Evolutionary conservation across 495 filamentous ascomycete genomes (phyloP), one percentile per base, ranked within the genome.

Genomic region (Penicillium pancosmium): DNA sequence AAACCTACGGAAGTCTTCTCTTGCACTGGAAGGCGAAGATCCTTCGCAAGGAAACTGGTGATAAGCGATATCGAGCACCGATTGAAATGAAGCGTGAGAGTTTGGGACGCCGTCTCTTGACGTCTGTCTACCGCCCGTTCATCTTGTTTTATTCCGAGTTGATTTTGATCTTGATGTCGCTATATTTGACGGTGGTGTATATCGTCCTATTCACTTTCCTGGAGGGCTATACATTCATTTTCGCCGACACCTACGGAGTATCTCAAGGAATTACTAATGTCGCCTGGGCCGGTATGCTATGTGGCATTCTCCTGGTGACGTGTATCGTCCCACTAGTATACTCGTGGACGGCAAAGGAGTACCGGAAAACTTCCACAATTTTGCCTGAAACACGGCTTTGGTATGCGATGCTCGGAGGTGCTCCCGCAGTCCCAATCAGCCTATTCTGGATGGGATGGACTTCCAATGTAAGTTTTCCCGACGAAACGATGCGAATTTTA

Each of bases 401-500:
- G 47, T 57, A 50, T 41, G 55, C 55, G 19, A 57, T 51, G 55
- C 34, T 43, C n/a, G 55, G 55, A 16, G 52, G 52, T 18, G 46
- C 47, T 27, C 55, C 55, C 15, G 47, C 47, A 31, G 47, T 50
- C 2, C 82, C 84, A 0, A 68, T 82, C 36, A 68, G 64, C n/a
- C 62, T 86, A 5, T 86, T 86, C 63, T 86, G 83, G 82, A 79
- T 86, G 69, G 84, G 74, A 2, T 83, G 82, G 82, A 79, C 75
- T 5, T 72, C 72, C 52, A 74, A 80, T 50, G 58, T 60, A 47
- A 50, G 58, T 52, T 35, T n/a, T 33, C 12, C 16, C 31, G 10
- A 15, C 38, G 4, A 21, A 46, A 8, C 1, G 5, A 12, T 10
- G 5, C n/a, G 43, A 16, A 19, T 21, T 46, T 46, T 9, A 21